phyloP scores from a whole-genome alignment of 2,329 filamentous ascomycete species.

The Curvularia verruculosa region DNA sequence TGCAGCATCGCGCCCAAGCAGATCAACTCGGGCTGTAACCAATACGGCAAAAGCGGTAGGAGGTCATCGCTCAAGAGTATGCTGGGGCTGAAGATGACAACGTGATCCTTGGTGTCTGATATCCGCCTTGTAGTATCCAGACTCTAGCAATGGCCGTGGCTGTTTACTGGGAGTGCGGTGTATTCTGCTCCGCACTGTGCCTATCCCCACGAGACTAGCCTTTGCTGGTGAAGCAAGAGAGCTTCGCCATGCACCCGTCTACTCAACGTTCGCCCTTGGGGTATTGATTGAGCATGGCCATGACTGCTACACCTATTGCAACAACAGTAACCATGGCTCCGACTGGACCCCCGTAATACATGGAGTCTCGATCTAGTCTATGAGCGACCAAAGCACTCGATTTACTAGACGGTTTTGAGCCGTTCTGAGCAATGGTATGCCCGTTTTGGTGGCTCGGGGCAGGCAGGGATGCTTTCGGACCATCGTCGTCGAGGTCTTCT shows the following conservation, averaged over 20 bases:
- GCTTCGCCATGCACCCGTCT: slow-evolving; percentile 1
- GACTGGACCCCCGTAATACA: slow-evolving; percentile 47
- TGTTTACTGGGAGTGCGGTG: background rate
- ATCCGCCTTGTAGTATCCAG: background rate
- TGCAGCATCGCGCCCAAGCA: background rate
- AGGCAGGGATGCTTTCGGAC: slow-evolving; percentile 25
- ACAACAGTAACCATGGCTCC: slow-evolving; percentile 50
- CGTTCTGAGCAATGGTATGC: slow-evolving; percentile 31
- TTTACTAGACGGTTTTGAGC: slow-evolving; percentile 27
- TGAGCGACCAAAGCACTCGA: slow-evolving; percentile 36
- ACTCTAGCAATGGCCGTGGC: background rate
- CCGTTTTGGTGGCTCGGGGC: slow-evolving; percentile 40
- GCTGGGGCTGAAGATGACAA: background rate
- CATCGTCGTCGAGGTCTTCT: slow-evolving; percentile 36
- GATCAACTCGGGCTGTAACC: background rate
- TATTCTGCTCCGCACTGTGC: background rate
- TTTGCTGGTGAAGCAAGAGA: slow-evolving; percentile 5
- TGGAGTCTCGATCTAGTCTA: slow-evolving; percentile 35
- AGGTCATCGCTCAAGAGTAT: background rate
- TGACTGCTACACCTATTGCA: slow-evolving; percentile 49
- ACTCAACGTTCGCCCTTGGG: slow-evolving; percentile 54
- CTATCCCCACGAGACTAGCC: background rate
- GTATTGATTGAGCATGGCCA: slow-evolving; percentile 52
- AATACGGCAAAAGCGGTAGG: background rate
- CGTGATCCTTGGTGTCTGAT: background rate